Conservation (phyloP, 371 early-diverging fungal species). For the Rhizopus arrhizus region DNA sequence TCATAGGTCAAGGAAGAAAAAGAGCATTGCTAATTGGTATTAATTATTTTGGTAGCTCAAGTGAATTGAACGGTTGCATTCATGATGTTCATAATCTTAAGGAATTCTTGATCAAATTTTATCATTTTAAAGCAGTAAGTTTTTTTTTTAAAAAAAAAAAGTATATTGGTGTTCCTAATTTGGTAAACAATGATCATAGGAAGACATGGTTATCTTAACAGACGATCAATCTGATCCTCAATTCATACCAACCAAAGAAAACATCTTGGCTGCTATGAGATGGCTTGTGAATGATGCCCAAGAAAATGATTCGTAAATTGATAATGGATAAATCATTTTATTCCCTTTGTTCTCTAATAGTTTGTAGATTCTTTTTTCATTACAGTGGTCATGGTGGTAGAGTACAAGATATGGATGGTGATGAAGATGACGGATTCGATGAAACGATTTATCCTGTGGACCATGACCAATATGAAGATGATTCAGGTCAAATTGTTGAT, state of each 20-base stretch:
- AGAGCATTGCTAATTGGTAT: constrained; percentile 89
- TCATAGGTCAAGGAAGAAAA: constrained; percentile 60
- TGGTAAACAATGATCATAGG: not conserved
- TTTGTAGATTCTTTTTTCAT: constrained; percentile 75
- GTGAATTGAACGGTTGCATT: constrained; percentile 80
- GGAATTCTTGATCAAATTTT: constrained; percentile 66
- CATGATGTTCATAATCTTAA: constrained; percentile 91
- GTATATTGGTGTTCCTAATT: too few species aligned
- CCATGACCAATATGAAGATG: constrained; percentile 49
- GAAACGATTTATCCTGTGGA: constrained; percentile 80
- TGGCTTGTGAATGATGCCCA: constrained; percentile 87
- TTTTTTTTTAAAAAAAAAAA: too few species aligned
- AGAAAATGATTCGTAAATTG: constrained; percentile 78
- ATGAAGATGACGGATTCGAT: constrained; percentile 84
- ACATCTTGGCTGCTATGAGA: constrained; percentile 84
- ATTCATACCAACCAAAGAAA: constrained; percentile 77
- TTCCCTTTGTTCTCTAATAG: too few species aligned
- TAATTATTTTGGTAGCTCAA: constrained; percentile 78
- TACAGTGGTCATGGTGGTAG: constrained; percentile 91
- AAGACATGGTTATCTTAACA: constrained; percentile 82
- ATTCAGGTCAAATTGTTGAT: constrained; percentile 81
- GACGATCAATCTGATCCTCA: constrained; percentile 78
- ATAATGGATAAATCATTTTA: too few species aligned
- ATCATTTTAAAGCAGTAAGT: constrained; percentile 58
- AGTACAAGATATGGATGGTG: constrained; percentile 70